Percentiles rank a stretch among this genome's conserved stretches.
phyloP scores from a whole-genome alignment of 1,284 basidiomycete species.

The Leucocoprinus gongylophorus region DNA sequence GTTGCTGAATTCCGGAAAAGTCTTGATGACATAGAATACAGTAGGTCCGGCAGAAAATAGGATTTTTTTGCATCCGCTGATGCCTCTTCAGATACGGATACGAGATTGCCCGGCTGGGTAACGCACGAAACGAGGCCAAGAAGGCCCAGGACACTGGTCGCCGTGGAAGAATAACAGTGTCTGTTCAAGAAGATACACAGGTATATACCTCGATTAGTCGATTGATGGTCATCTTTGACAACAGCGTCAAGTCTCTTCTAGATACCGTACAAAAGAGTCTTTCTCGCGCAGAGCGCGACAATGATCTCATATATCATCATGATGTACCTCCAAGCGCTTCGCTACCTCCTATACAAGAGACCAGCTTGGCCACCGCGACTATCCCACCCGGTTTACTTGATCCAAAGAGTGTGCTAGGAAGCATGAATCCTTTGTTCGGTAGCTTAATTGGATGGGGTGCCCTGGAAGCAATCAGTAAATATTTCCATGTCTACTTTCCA shows the following conservation, averaged over 20 bases:
- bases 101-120: constrained; percentile 69
- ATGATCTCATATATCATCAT: constrained; percentile 94
- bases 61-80: constrained; percentile 8
- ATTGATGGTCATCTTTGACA: constrained; percentile 11
- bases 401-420: constrained; percentile 44
- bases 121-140: constrained; percentile 66
- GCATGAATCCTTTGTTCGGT: constrained; percentile 60
- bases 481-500: constrained; percentile 2
- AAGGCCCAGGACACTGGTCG: constrained; percentile 69
- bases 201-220: constrained; percentile 32
- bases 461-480: constrained; percentile 78
- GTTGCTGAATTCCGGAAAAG: constrained; percentile 89
- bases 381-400: constrained; percentile 59
- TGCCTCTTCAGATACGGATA: constrained; percentile 62
- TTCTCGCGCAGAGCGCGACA: constrained; percentile 79
- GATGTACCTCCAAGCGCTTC: constrained; percentile 72
- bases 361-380: constrained; percentile 62
- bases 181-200: constrained; percentile 73
- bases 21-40: constrained; percentile 84
- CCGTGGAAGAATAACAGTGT: constrained; percentile 50
- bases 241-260: constrained; percentile 43
- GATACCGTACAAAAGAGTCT: constrained; percentile 68
- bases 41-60: constrained; percentile 37
- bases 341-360: constrained; percentile 60
- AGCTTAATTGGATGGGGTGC: constrained; percentile 86